These are phyloP conservation scores for Populus pruinosa DNA, from an alignment of 345 rosid genomes.

Conservation along the genomic window DNA sequence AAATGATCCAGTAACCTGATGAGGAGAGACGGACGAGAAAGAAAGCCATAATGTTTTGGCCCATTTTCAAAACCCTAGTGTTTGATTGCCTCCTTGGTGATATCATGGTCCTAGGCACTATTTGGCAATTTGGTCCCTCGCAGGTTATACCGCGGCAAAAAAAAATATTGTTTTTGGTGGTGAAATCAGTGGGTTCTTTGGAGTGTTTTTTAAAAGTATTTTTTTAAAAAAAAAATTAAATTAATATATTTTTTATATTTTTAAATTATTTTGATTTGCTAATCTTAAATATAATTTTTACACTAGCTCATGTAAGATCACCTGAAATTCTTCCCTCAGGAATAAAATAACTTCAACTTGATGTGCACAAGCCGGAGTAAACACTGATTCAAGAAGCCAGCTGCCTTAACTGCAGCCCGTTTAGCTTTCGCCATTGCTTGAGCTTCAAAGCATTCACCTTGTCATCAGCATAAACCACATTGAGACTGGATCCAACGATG, in stretches of 20 bases:
- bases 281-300: too few species aligned
- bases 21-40: background rate
- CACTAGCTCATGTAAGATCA: background rate
- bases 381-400: background rate
- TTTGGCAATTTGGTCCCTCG: too few species aligned
- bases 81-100: too few species aligned
- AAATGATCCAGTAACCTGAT: background rate
- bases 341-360: too few species aligned
- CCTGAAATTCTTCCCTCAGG: background rate
- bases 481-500: background rate
- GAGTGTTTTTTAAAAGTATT: too few species aligned
- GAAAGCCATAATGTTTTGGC: background rate
- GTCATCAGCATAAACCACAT: background rate
- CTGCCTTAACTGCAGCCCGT: background rate
- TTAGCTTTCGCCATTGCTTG: background rate
- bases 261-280: too few species aligned
- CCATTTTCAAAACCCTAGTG: background rate
- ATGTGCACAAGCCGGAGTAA: background rate
- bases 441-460: background rate
- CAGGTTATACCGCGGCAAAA: too few species aligned
- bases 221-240: too few species aligned
- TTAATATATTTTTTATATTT: too few species aligned
- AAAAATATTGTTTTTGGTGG: too few species aligned
- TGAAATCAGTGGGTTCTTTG: too few species aligned
- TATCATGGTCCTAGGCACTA: background rate